A percentile compares a stretch with the other conserved stretches of the same genome.
Evolutionary conservation across 2,329 filamentous ascomycete genomes (phyloP).

Genomic region (Neofusicoccum laricinum): DNA sequence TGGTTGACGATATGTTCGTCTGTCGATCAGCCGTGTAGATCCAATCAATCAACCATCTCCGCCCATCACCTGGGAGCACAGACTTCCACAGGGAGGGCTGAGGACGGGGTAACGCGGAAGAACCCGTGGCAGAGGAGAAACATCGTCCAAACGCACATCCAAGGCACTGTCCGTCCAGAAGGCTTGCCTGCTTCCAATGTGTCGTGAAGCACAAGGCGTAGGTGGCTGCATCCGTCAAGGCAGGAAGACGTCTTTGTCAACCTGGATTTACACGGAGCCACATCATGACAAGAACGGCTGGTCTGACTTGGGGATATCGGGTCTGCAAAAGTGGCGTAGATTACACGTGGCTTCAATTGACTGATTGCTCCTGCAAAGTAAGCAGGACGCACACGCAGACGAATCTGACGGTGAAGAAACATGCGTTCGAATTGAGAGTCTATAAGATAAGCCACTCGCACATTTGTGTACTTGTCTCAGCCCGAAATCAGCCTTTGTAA

Average conservation of each 20-base stretch:
- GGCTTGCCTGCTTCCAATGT: background rate
- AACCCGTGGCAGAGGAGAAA: background rate
- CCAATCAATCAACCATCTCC: too few species aligned
- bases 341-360: background rate
- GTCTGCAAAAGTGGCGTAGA: background rate
- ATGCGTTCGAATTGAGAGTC: constrained; percentile 1
- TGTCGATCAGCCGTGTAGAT: too few species aligned
- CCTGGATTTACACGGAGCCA: background rate
- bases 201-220: background rate
- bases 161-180: background rate
- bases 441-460: constrained; percentile 6
- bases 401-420: constrained; percentile 4
- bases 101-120: too few species aligned
- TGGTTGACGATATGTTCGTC: too few species aligned
- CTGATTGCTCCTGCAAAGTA: background rate
- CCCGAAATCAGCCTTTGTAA: background rate
- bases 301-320: background rate
- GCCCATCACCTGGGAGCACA: too few species aligned
- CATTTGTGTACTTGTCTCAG: background rate
- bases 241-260: background rate
- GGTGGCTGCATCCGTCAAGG: background rate
- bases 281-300: background rate
- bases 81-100: too few species aligned
- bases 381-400: background rate
- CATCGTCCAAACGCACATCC: background rate